These are phyloP conservation scores for Forsythia viridissima DNA, from an alignment of 257 asterid species.

Conservation along the genomic window DNA sequence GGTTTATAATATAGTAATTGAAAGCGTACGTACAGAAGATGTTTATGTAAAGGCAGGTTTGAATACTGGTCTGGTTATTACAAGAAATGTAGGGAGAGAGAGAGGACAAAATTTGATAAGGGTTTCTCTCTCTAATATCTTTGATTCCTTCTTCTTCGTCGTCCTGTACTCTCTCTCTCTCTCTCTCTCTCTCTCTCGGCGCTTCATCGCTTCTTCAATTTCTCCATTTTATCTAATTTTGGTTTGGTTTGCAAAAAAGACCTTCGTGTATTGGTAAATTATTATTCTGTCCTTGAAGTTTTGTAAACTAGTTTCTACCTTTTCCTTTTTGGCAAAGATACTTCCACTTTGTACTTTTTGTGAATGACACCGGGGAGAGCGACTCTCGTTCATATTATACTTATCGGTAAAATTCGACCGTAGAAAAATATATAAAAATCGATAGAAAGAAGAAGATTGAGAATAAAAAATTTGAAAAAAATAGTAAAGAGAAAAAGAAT, in stretches of 20 bases:
- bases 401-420: too few species aligned
- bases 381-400: too few species aligned
- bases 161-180: slow-evolving; percentile 24
- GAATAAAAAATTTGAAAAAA: too few species aligned
- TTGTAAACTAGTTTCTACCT: not conserved
- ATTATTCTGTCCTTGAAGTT: not conserved
- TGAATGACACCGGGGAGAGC: too few species aligned
- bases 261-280: not conserved
- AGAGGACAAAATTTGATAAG: slow-evolving; percentile 33
- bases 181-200: not conserved
- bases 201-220: not conserved
- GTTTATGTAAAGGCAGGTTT: slow-evolving; percentile 21
- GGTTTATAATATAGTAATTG: slow-evolving; percentile 19
- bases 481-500: too few species aligned
- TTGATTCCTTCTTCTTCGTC: slow-evolving; percentile 32
- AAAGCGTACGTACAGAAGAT: slow-evolving; percentile 22
- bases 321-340: not conserved
- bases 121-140: slow-evolving; percentile 42
- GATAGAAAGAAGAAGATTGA: too few species aligned
- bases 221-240: not conserved
- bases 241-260: not conserved
- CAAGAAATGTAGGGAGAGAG: slow-evolving; percentile 27
- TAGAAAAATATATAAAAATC: too few species aligned
- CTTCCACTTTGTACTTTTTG: too few species aligned
- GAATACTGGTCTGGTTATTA: slow-evolving; percentile 14